Conservation (phyloP, 352 stramenopile species). For the Globisporangium nodosum region DNA sequence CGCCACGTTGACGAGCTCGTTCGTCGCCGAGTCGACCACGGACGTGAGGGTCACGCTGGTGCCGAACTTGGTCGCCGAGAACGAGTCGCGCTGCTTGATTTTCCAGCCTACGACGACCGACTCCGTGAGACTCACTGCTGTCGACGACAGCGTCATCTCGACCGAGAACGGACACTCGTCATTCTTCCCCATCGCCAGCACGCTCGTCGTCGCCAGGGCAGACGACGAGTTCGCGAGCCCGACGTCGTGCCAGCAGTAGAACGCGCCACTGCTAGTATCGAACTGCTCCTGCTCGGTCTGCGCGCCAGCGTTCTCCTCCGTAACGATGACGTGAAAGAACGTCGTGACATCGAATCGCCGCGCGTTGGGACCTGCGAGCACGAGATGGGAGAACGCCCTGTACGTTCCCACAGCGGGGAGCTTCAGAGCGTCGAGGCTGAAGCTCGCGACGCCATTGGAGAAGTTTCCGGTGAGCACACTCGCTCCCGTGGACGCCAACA, state of each 20-base stretch:
- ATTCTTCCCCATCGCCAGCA: slow-evolving; percentile 26
- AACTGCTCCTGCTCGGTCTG: slow-evolving; percentile 22
- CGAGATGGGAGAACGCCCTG: slow-evolving; percentile 35
- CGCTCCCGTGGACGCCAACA: not conserved
- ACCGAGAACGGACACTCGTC: slow-evolving; percentile 40
- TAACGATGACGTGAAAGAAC: slow-evolving; percentile 49
- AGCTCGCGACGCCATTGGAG: slow-evolving; percentile 19
- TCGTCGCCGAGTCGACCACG: slow-evolving; percentile 26
- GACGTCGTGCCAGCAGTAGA: slow-evolving; percentile 46
- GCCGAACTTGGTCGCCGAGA: slow-evolving; percentile 14
- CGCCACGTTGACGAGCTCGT: slow-evolving; percentile 29
- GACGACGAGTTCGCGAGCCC: slow-evolving; percentile 15
- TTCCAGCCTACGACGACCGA: slow-evolving; percentile 24
- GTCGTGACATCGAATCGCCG: slow-evolving; percentile 48
- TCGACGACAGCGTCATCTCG: slow-evolving; percentile 23
- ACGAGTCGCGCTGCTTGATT: slow-evolving; percentile 19
- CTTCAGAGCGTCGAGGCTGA: slow-evolving; percentile 26
- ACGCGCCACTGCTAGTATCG: slow-evolving; percentile 18
- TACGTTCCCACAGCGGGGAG: slow-evolving; percentile 31
- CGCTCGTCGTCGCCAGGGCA: slow-evolving; percentile 19
- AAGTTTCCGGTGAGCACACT: slow-evolving; percentile 27
- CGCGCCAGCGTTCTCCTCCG: slow-evolving; percentile 14
- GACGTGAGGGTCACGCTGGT: slow-evolving; percentile 24
- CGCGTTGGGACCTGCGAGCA: slow-evolving; percentile 22
- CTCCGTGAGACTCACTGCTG: slow-evolving; percentile 13